Base-by-base conservation (phyloP, 352 stramenopile genomes). In the Pythium oligandrum region DNA sequence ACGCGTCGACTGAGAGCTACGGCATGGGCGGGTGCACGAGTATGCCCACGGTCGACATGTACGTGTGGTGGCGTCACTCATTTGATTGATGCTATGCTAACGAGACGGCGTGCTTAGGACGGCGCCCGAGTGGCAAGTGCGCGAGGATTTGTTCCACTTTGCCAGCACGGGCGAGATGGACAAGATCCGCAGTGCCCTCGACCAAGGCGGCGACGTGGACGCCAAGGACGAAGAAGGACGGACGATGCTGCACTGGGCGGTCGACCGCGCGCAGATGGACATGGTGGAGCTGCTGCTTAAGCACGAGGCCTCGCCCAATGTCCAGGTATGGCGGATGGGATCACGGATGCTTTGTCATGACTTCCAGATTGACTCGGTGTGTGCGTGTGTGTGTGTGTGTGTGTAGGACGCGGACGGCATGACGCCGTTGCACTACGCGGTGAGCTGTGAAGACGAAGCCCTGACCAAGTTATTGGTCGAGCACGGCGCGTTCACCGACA, bases 201-300 rank as follows among this genome's bases (percentile, higher is more conserved):
- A 64, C n/a, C 53, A 57, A 6, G 78, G 70, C 26, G 60, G 70
- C 48, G 57, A 76, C 44, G 66, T 88, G 10, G 53, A 86, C 46
- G 48, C 59, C n/a, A 68, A 84, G 70, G 81, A 91, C 42, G 70
- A 75, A 11, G 76, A 89, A 64, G 81, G 78, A 2, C 78, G 81
- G 59, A 91, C 81, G 9, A 91, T 91, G 81, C 58, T 91, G 42
- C 81, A 91, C 49, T 91, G 81, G 81, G 81, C 81, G 26, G 81
- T 91, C 7, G 81, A 91, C 47, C 70, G 81, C 37, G 72, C 76
- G 39, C 78, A 91, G 40, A 66, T 46, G 5, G 64, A 69, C 3
- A 47, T 89, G 1, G 73, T 79, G 5, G 56, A 83, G 56, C 57
- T 83, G 34, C 61, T 91, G 42, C 62, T 91, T 9, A 48, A 68